Evolutionary conservation across 306 rosid genomes (phyloP).

Genomic region (Pyrus communis): DNA sequence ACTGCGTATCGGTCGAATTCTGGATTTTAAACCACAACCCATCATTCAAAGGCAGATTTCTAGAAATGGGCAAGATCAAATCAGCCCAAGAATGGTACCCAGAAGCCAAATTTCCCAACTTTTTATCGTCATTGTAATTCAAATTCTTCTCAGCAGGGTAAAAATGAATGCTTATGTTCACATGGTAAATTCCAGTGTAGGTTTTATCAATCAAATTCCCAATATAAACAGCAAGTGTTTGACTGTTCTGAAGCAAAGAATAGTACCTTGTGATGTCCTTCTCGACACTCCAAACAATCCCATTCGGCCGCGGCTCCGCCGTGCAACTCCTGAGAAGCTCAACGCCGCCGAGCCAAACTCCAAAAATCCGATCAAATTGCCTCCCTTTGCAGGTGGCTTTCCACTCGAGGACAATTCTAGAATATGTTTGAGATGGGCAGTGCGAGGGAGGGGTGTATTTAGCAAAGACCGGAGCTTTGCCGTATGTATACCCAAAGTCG

Average conservation of each 20-base stretch:
- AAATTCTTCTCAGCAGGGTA: constrained; percentile 36
- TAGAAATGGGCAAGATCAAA: constrained; percentile 73
- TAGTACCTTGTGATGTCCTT: constrained; percentile 85
- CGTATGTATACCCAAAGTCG: constrained; percentile 69
- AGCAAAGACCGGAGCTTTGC: constrained; percentile 56
- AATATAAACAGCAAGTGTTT: constrained; percentile 71
- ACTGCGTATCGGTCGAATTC: constrained; percentile 36
- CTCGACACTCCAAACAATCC: constrained; percentile 73
- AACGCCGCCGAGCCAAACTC: constrained; percentile 87
- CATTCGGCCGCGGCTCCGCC: constrained; percentile 70
- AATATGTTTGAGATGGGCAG: constrained; percentile 34
- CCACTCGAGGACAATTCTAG: constrained; percentile 76
- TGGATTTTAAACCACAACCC: constrained; percentile 74
- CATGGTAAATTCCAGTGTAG: constrained; percentile 84
- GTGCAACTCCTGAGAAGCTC: constrained; percentile 90
- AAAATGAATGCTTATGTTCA: constrained; percentile 47
- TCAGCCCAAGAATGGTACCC: constrained; percentile 51
- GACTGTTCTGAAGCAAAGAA: constrained; percentile 43
- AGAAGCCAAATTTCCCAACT: constrained; percentile 14
- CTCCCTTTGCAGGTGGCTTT: constrained; percentile 66
- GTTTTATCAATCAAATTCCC: constrained; percentile 55
- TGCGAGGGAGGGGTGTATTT: constrained; percentile 58
- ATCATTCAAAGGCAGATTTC: constrained; percentile 52
- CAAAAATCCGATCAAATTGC: constrained; percentile 84
- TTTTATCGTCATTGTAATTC: not conserved